These are phyloP conservation scores for Lathyrus sativus DNA, from an alignment of 306 rosid genomes.

Conservation along the genomic window DNA sequence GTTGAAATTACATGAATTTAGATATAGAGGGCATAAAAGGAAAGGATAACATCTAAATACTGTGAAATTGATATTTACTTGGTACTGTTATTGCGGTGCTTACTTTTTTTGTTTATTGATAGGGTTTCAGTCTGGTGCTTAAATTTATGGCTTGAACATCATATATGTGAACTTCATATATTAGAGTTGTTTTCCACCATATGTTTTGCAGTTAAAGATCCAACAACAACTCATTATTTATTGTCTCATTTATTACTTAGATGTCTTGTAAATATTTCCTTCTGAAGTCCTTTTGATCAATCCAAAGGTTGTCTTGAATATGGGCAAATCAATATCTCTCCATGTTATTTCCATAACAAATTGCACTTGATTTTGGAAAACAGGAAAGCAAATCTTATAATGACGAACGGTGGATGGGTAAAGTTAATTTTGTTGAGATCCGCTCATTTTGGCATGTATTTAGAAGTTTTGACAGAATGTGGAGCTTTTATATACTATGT, in stretches of 20 bases:
- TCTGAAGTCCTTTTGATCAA: conserved; percentile 26
- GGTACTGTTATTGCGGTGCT: background rate
- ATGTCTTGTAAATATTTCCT: conserved; percentile 3
- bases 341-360: conserved; percentile 28
- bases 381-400: conserved; percentile 52
- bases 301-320: conserved; percentile 24
- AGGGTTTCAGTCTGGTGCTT: background rate
- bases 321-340: background rate
- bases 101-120: background rate
- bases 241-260: conserved; percentile 7
- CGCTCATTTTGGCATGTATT: conserved; percentile 92
- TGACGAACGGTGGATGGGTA: conserved; percentile 68
- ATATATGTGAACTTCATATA: background rate
- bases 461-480: conserved; percentile 97
- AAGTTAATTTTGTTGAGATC: conserved; percentile 85
- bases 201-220: background rate
- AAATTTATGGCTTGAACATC: background rate
- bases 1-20: background rate
- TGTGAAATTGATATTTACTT: background rate
- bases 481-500: conserved; percentile 86
- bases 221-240: background rate
- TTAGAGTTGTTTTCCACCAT: background rate
- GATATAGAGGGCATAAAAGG: background rate
- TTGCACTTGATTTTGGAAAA: conserved; percentile 36
- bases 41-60: background rate